Percentiles rank a stretch among this genome's conserved stretches.
Conservation (phyloP, 2,329 filamentous ascomycete species). For the Penicillium sp. region DNA sequence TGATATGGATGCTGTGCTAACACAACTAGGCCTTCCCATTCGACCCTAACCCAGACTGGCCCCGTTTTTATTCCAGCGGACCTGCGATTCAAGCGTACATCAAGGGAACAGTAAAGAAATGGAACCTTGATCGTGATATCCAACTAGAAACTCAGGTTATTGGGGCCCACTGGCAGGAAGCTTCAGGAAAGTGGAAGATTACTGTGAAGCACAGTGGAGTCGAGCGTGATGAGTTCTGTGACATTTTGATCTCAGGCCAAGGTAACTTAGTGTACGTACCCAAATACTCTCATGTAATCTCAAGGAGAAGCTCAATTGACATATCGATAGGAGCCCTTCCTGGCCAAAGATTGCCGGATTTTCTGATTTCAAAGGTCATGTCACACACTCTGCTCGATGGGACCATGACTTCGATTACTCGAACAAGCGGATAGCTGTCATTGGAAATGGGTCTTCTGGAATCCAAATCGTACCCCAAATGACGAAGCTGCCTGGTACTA, state of each 20-base stretch:
- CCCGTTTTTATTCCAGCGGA: slow-evolving; percentile 39
- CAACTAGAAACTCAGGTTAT: slow-evolving; percentile 40
- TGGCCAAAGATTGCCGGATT: slow-evolving; percentile 29
- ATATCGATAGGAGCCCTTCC: not conserved
- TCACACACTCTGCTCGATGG: slow-evolving; percentile 30
- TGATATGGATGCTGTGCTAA: not conserved
- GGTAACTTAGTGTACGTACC: slow-evolving; percentile 28
- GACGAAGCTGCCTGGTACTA: slow-evolving; percentile 21
- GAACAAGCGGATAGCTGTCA: slow-evolving; percentile 28
- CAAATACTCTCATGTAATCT: not conserved
- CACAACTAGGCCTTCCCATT: slow-evolving; percentile 30
- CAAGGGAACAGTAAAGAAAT: slow-evolving; percentile 39
- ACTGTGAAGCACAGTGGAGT: slow-evolving; percentile 15
- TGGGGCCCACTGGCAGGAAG: slow-evolving; percentile 39
- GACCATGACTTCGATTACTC: slow-evolving; percentile 24
- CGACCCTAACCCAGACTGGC: slow-evolving; percentile 44
- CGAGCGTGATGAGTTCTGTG: slow-evolving; percentile 17
- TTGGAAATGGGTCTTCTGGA: slow-evolving; percentile 34
- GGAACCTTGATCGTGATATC: slow-evolving; percentile 40
- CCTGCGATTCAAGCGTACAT: slow-evolving; percentile 45
- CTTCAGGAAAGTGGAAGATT: slow-evolving; percentile 16
- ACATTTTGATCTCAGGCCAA: slow-evolving; percentile 28
- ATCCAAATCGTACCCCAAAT: slow-evolving; percentile 33
- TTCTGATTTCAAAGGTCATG: slow-evolving; percentile 25
- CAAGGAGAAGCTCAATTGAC: not conserved